Evolutionary conservation across 2,329 filamentous ascomycete genomes (phyloP).

Genomic region (Plenodomus tracheiphilus): DNA sequence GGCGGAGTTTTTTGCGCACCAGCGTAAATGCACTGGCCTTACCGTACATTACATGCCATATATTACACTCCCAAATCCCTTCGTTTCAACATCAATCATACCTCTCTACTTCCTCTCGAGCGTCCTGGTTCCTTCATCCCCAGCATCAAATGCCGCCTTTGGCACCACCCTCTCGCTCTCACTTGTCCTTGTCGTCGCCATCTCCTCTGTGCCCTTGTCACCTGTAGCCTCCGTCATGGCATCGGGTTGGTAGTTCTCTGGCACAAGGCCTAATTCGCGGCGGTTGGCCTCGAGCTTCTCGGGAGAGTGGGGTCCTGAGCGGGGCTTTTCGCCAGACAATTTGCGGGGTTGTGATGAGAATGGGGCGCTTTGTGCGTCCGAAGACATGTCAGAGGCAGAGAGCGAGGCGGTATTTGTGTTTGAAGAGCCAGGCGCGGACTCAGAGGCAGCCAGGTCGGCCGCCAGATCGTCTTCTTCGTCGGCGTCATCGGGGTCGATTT

Average conservation of each 20-base stretch:
- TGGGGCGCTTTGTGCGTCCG: not conserved
- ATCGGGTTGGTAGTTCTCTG: constrained; percentile 21
- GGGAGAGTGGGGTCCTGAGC: constrained; percentile 12
- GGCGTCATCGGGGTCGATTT: constrained; percentile 80
- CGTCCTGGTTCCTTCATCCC: constrained; percentile 9
- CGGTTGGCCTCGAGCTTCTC: constrained; percentile 12
- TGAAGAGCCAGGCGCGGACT: constrained; percentile 6
- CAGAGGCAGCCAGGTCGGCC: constrained; percentile 13
- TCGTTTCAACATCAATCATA: not conserved
- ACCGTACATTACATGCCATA: constrained; percentile 1
- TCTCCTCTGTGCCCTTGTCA: constrained; percentile 9
- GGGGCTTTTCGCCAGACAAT: constrained; percentile 6
- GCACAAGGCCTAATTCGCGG: constrained; percentile 16
- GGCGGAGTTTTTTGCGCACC: no score
- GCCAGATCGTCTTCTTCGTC: constrained; percentile 58
- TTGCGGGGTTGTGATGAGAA: constrained; percentile 2
- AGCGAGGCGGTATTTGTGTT: not conserved
- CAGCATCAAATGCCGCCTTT: constrained; percentile 55
- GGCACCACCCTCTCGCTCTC: constrained; percentile 54
- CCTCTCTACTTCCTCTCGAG: constrained; percentile 2
- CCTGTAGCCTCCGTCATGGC: constrained; percentile 7
- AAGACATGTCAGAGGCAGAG: not conserved
- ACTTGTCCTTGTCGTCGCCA: constrained; percentile 40
- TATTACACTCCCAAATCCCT: not conserved
- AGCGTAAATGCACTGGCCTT: not conserved